These are phyloP conservation scores for Bathelium albidoporum DNA, from an alignment of 495 filamentous ascomycete genomes.

Conservation along the genomic window DNA sequence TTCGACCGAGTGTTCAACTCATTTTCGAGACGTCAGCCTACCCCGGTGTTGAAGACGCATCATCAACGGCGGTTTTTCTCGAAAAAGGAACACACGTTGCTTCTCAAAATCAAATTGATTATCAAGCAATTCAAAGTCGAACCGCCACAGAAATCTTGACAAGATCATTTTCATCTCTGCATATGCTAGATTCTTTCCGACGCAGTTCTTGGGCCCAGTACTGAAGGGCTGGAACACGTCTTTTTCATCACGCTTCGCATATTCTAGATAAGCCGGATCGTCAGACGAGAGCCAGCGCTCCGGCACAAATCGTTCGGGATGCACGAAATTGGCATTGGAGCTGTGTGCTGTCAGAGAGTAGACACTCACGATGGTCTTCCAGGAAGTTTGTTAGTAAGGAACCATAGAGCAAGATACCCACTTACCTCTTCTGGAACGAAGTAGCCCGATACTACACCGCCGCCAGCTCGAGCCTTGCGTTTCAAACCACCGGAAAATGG, in stretches of 20 bases:
- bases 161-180: conserved; percentile 26
- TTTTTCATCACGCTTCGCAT: conserved; percentile 1
- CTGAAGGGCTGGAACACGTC: conserved; percentile 11
- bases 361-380: conserved; percentile 17
- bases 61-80: neutral
- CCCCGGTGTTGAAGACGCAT: neutral
- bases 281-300: conserved; percentile 1
- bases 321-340: conserved; percentile 35
- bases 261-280: neutral
- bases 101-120: neutral
- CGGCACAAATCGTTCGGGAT: conserved; percentile 1
- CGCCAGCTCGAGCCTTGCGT: conserved; percentile 36
- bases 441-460: conserved; percentile 37
- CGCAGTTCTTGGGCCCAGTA: conserved; percentile 7
- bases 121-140: conserved; percentile 18
- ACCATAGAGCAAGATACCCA: neutral
- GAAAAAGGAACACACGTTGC: neutral
- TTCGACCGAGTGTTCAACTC: no score
- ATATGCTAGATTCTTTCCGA: conserved; percentile 21
- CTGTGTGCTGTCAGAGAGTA: conserved; percentile 41
- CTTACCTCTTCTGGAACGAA: conserved; percentile 32
- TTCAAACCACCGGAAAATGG: conserved; percentile 41
- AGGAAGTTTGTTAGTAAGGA: neutral
- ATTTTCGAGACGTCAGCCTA: no score
- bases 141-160: conserved; percentile 22